phyloP scores from a whole-genome alignment of 257 asterid genomes.

The Solanum tacnaense region DNA sequence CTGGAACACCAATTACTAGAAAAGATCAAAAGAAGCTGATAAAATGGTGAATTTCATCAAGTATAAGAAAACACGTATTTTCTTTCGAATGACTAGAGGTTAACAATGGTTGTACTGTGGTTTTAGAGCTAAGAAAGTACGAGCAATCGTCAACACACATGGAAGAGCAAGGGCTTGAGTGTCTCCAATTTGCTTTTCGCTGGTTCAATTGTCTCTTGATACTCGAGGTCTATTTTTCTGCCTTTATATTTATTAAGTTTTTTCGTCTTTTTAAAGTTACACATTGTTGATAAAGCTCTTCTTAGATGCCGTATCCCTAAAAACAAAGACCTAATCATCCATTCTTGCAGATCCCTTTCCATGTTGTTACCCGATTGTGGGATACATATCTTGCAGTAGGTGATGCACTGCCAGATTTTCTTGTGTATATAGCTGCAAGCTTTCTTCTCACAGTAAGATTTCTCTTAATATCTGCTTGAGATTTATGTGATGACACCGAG shows the following conservation, averaged over 20 bases:
- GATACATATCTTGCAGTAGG: conserved; percentile 99
- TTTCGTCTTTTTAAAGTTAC: neutral
- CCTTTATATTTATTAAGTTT: neutral
- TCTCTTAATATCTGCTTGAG: neutral
- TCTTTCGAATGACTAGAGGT: neutral
- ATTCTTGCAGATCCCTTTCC: conserved; percentile 63
- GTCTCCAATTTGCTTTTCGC: conserved; percentile 97
- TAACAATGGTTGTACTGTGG: neutral
- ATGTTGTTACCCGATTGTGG: conserved; percentile 84
- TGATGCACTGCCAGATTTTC: conserved; percentile 88
- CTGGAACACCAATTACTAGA: neutral
- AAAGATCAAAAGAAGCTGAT: neutral
- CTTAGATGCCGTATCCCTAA: neutral
- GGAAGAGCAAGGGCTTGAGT: conserved; percentile 96
- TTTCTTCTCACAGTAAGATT: conserved; percentile 70
- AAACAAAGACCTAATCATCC: conserved; percentile 4
- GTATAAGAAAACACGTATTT: neutral
- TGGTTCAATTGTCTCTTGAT: conserved; percentile 97
- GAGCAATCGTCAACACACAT: conserved; percentile 39
- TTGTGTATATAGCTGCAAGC: conserved; percentile 88
- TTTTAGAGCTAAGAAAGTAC: neutral
- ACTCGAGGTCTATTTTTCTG: conserved; percentile 58
- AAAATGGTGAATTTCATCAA: neutral
- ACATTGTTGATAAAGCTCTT: neutral
- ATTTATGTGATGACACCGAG: neutral